phyloP scores from a whole-genome alignment of 768 basidiomycete species.

The Amanita phalloides region DNA sequence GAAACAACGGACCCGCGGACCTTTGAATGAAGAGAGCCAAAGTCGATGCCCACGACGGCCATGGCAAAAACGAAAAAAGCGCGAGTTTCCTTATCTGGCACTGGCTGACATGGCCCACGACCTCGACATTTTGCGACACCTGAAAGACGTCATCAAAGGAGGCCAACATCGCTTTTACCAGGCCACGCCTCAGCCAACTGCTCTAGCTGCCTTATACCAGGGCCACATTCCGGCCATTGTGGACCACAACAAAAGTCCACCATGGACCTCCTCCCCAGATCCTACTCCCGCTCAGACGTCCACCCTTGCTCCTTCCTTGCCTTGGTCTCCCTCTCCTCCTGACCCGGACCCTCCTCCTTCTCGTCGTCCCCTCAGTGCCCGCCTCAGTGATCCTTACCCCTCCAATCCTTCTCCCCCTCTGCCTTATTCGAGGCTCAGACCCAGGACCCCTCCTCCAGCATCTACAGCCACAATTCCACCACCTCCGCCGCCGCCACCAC shows the following conservation, averaged over 20 bases:
- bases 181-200: slow-evolving; percentile 52
- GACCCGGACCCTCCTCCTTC: too few species aligned
- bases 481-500: background rate
- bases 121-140: slow-evolving; percentile 63
- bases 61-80: slow-evolving; percentile 25
- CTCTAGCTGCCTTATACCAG: slow-evolving; percentile 50
- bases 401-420: too few species aligned
- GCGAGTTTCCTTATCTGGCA: too few species aligned
- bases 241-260: background rate
- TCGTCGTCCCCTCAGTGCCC: too few species aligned
- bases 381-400: too few species aligned
- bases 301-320: too few species aligned
- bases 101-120: slow-evolving; percentile 25
- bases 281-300: too few species aligned
- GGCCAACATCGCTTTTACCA: slow-evolving; percentile 67
- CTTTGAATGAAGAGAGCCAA: slow-evolving; percentile 86
- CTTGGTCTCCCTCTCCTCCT: too few species aligned
- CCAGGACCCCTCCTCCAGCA: too few species aligned
- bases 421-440: too few species aligned
- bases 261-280: too few species aligned
- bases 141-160: slow-evolving; percentile 62
- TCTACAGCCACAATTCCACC: too few species aligned
- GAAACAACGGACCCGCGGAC: slow-evolving; percentile 24
- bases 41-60: slow-evolving; percentile 94
- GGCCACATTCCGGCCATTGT: slow-evolving; percentile 9